Percentiles rank a stretch among this genome's conserved stretches.
Evolutionary conservation across 352 stramenopile species (phyloP).

Genomic region (Phytophthora pseudosyringae): DNA sequence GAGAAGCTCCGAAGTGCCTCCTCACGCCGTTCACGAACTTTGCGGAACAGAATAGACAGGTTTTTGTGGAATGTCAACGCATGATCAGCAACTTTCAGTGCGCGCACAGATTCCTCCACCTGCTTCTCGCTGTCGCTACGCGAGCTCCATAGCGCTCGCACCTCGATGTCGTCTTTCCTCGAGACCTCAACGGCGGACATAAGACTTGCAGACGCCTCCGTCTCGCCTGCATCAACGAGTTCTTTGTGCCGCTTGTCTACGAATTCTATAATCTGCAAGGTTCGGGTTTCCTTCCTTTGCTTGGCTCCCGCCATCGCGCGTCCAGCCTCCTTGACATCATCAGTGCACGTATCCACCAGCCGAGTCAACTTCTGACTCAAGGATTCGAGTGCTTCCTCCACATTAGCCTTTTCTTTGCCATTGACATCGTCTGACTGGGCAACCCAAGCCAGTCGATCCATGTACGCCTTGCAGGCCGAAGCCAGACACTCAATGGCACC

Average conservation of each 20-base stretch:
- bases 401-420: slow-evolving; percentile 19
- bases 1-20: slow-evolving; percentile 33
- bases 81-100: slow-evolving; percentile 31
- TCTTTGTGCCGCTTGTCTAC: slow-evolving; percentile 40
- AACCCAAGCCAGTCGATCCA: slow-evolving; percentile 50
- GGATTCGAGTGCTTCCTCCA: slow-evolving; percentile 31
- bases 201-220: slow-evolving; percentile 40
- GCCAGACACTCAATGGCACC: slow-evolving; percentile 53
- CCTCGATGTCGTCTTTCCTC: slow-evolving; percentile 41
- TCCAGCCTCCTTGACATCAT: slow-evolving; percentile 36
- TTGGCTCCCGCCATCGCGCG: slow-evolving; percentile 31
- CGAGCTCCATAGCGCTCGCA: slow-evolving; percentile 38
- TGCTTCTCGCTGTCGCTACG: slow-evolving; percentile 33
- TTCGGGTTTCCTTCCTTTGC: slow-evolving; percentile 35
- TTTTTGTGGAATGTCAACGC: slow-evolving; percentile 44
- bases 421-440: slow-evolving; percentile 15
- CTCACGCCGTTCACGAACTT: slow-evolving; percentile 37
- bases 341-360: slow-evolving; percentile 21
- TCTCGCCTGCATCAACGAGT: slow-evolving; percentile 37
- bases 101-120: slow-evolving; percentile 17
- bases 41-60: slow-evolving; percentile 36
- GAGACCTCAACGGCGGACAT: slow-evolving; percentile 44
- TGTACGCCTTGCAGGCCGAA: slow-evolving; percentile 43
- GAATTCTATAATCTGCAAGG: slow-evolving; percentile 42
- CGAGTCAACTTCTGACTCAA: slow-evolving; percentile 33